A percentile compares a stretch with the other conserved stretches of the same genome.
Conservation (phyloP, 2,329 filamentous ascomycete species). For the Sporothrix protearum region DNA sequence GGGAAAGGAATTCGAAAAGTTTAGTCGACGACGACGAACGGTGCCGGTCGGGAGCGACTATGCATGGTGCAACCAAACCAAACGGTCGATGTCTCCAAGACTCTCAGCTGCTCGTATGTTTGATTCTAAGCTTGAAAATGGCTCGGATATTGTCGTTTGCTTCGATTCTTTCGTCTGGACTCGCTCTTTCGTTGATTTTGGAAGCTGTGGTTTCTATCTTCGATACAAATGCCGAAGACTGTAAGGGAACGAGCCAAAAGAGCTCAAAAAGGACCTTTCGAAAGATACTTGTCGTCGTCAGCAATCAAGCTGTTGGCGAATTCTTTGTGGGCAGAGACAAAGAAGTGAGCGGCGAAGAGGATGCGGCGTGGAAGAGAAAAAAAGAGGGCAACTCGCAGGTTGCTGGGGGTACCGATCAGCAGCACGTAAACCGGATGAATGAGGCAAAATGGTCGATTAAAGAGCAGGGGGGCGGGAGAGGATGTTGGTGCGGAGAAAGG, state of each 20-base stretch:
- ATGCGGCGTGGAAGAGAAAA: neutral
- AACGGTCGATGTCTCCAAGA: neutral
- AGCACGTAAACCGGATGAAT: slow-evolving; percentile 5
- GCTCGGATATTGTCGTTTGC: neutral
- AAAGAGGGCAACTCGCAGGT: neutral
- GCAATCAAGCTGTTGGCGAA: neutral
- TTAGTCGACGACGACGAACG: slow-evolving; percentile 4
- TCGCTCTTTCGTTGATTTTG: neutral
- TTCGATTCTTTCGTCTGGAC: neutral
- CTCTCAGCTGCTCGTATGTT: neutral
- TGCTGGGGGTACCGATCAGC: slow-evolving; percentile 15
- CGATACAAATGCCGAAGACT: neutral
- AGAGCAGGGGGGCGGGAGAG: neutral
- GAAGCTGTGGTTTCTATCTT: neutral
- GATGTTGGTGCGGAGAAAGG: neutral
- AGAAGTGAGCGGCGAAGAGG: neutral
- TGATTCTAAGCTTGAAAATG: neutral
- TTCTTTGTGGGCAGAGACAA: neutral
- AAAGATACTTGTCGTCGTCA: neutral
- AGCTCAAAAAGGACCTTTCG: neutral
- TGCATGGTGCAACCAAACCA: slow-evolving; percentile 19
- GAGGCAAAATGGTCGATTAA: neutral
- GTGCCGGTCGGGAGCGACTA: neutral
- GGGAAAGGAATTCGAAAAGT: neutral
- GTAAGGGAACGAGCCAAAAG: neutral